phyloP scores from a whole-genome alignment of 1,284 basidiomycete genomes.

The Puccinia sorghi region DNA sequence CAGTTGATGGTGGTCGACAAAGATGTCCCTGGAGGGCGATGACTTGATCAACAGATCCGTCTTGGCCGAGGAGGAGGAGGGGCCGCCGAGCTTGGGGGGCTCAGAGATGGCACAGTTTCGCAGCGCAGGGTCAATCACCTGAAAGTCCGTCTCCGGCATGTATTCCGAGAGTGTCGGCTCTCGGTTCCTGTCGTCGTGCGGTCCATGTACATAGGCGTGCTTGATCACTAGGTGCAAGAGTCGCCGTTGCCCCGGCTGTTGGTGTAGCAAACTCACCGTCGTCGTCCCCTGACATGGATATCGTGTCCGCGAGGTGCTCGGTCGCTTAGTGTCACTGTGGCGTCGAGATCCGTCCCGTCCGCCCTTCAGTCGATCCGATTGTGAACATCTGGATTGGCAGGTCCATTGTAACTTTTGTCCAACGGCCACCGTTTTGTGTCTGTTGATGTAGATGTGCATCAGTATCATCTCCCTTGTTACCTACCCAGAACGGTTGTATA shows the following conservation, averaged over 20 bases:
- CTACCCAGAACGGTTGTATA: background rate
- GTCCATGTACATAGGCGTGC: constrained; percentile 29
- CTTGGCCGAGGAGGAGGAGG: background rate
- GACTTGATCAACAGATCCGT: background rate
- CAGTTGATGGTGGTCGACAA: constrained; percentile 4
- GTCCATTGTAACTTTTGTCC: constrained; percentile 42
- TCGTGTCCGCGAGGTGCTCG: constrained; percentile 28
- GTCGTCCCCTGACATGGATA: constrained; percentile 38
- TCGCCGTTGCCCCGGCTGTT: constrained; percentile 20
- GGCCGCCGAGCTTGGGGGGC: background rate
- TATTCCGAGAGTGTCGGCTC: background rate
- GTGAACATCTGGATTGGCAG: constrained; percentile 42
- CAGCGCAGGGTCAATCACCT: constrained; percentile 31
- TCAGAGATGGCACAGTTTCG: background rate
- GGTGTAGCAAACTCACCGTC: constrained; percentile 33
- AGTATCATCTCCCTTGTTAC: background rate
- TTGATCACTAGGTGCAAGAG: constrained; percentile 42
- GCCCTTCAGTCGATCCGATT: constrained; percentile 40
- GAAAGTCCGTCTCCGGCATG: constrained; percentile 23
- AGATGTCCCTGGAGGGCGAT: constrained; percentile 1
- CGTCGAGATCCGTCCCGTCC: constrained; percentile 19
- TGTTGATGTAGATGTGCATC: background rate
- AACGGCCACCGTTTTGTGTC: constrained; percentile 34
- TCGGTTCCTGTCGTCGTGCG: constrained; percentile 28
- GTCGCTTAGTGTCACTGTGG: constrained; percentile 11